A percentile compares a stretch with the other conserved stretches of the same genome.
These are phyloP conservation scores for Thuja plicata DNA, from an alignment of 83 land plant genomes.

Conservation along the genomic window DNA sequence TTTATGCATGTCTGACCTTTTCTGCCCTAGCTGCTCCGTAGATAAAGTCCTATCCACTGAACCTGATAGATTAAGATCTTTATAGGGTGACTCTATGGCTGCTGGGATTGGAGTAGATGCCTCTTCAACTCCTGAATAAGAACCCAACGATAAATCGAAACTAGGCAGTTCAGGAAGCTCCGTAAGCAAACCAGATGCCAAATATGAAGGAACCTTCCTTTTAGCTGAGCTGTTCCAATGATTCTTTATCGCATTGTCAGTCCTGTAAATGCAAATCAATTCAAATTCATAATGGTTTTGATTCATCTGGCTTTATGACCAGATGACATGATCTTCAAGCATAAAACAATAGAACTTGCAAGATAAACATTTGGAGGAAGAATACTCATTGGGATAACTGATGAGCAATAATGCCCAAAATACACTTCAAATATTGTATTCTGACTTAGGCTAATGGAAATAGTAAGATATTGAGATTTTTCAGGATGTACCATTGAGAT, in stretches of 20 bases:
- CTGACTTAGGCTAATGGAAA: not conserved
- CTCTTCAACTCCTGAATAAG: conserved; percentile 6
- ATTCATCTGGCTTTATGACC: not conserved
- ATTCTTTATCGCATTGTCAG: conserved; percentile 97
- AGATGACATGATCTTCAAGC: not conserved
- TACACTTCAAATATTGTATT: not conserved
- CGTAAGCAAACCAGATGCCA: conserved; percentile 60
- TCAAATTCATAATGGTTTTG: not conserved
- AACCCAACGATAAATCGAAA: not conserved
- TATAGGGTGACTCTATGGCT: not conserved
- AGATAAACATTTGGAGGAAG: not conserved
- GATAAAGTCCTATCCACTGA: not conserved
- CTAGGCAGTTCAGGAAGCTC: conserved; percentile 44
- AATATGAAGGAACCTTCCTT: conserved; percentile 74
- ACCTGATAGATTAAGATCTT: not conserved
- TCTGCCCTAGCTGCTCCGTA: not conserved
- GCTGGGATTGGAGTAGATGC: not conserved
- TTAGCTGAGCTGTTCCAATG: conserved; percentile 94
- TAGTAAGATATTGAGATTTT: not conserved
- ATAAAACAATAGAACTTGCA: not conserved
- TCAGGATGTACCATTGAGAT: no score
- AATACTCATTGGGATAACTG: not conserved
- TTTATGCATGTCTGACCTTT: not conserved
- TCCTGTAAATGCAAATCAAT: conserved; percentile 44
- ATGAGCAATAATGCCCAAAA: not conserved